phyloP scores from a whole-genome alignment of 1,139 yeast genomes.

The Keqinozyma sinolaborantium region DNA sequence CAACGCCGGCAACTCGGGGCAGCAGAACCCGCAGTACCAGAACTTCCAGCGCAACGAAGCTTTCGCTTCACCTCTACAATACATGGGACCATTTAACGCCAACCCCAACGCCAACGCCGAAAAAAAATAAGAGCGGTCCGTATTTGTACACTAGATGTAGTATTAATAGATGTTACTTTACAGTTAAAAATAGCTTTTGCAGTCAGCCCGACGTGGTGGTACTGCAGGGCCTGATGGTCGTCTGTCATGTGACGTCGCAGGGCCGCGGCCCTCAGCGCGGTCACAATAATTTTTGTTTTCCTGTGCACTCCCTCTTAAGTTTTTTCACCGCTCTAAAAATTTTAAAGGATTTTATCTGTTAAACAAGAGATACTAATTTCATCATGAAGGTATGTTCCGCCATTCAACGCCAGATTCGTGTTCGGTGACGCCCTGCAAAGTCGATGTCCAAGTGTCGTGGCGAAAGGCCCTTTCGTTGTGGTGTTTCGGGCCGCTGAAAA shows the following conservation, averaged over 20 bases:
- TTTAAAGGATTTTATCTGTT: background rate
- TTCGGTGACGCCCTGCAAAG: background rate
- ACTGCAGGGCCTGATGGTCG: too few relatives aligned
- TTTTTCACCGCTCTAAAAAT: background rate
- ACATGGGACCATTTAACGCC: conserved; percentile 6
- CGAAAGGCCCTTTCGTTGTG: background rate
- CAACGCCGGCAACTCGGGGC: conserved; percentile 19
- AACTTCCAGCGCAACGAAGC: conserved; percentile 28
- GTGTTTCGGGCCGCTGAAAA: too few relatives aligned
- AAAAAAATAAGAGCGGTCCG: conserved; percentile 3
- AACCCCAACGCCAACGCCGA: conserved; percentile 6
- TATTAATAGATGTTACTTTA: too few relatives aligned
- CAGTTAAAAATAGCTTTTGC: too few relatives aligned
- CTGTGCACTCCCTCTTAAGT: background rate
- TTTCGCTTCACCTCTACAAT: conserved; percentile 12
- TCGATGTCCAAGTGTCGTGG: background rate
- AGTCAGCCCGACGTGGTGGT: too few relatives aligned
- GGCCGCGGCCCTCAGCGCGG: background rate
- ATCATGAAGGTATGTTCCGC: conserved; percentile 10
- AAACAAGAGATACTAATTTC: conserved; percentile 1
- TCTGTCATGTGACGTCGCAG: background rate
- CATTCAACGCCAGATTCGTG: background rate
- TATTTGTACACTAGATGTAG: conserved; percentile 3
- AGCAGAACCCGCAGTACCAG: conserved; percentile 24
- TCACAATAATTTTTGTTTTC: background rate